Evolutionary conservation across 306 rosid species (phyloP), one percentile per base, ranked within the genome.

Genomic region (Arachis stenosperma): DNA sequence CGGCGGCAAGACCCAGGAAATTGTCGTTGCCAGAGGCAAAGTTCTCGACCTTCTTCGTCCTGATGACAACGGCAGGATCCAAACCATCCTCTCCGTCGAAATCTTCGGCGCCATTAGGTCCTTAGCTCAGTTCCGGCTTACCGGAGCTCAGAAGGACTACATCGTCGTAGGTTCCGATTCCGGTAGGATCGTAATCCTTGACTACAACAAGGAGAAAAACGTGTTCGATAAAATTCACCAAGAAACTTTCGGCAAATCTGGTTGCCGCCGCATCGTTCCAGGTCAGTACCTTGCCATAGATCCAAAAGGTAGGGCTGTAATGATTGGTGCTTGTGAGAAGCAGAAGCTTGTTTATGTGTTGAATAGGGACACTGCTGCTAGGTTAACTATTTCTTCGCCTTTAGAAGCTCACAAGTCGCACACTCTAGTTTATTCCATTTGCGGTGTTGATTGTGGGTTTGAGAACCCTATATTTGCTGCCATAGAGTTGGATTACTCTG

Each of bases 391-490:
- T 63, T 94, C 97, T 8, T 94, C 97, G 0, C 99, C 99, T 3
- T 67, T 94, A 75, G 99, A 94, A 63, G 99, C 99, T 1, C 96
- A 94, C 10, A 94, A 91, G 63, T 94, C 97, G 0, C 95, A 89
- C 67, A 91, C 95, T 0, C 71, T 91, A n/a, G 99, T 94, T 12
- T 94, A 86, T 69, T 94, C 99, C 0, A 91, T 94, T 71, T 88
- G 95, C 39, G 99, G 97, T 2, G 91, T 94, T 70, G 97, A 94
- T 62, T 94, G 99, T 73, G 99, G 99, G 17, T 94, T 91, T 78
- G 99, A 94, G 74, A 94, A 94, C 77, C 97, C 99, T 6, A 85
- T 94, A 40, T 94, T 94, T 74, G 97, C 99, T 40, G 91, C 97
- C 9, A 84, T 94, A 36, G 99, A 94, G 81, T 68, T 91, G 83